Conservation (phyloP, 2,329 filamentous ascomycete species). For the Fusarium sp. region DNA sequence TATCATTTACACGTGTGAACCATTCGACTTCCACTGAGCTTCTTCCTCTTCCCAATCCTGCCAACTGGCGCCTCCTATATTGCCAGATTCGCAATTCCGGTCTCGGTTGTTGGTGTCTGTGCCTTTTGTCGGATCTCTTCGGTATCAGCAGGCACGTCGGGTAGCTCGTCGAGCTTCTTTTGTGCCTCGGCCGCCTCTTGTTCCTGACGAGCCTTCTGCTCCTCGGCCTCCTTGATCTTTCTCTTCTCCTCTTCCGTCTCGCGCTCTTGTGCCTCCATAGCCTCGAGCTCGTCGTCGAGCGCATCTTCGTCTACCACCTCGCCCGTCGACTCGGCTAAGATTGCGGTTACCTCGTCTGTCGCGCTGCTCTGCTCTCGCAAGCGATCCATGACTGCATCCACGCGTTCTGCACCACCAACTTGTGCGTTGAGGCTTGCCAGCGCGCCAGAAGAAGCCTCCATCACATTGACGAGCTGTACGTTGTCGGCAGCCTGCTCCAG, state of each 20-base stretch:
- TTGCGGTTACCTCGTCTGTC: conserved; percentile 83
- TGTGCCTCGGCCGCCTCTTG: conserved; percentile 63
- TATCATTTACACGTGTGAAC: conserved; percentile 36
- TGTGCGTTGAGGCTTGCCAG: conserved; percentile 80
- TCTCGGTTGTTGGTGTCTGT: conserved; percentile 55
- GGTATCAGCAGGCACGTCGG: conserved; percentile 54
- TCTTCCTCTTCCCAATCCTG: conserved; percentile 49
- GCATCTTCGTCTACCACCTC: conserved; percentile 79
- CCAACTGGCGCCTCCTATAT: conserved; percentile 38
- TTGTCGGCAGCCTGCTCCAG: conserved; percentile 90
- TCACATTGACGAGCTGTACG: conserved; percentile 83
- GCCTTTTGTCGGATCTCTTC: conserved; percentile 52
- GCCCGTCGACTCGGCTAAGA: conserved; percentile 75
- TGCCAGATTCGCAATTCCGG: conserved; percentile 54
- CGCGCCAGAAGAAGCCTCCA: conserved; percentile 82
- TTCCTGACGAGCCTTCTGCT: conserved; percentile 58
- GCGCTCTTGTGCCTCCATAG: conserved; percentile 73
- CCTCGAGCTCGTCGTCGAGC: conserved; percentile 88
- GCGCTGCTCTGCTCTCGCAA: conserved; percentile 84
- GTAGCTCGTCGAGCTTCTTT: conserved; percentile 66
- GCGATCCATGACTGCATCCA: conserved; percentile 80
- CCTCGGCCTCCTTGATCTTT: conserved; percentile 58
- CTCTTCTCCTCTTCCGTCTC: conserved; percentile 66
- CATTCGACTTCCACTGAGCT: conserved; percentile 10
- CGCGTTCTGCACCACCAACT: conserved; percentile 80